These are phyloP conservation scores for Saturnispora bothae DNA, from an alignment of 805 yeast genomes.

Conservation along the genomic window DNA sequence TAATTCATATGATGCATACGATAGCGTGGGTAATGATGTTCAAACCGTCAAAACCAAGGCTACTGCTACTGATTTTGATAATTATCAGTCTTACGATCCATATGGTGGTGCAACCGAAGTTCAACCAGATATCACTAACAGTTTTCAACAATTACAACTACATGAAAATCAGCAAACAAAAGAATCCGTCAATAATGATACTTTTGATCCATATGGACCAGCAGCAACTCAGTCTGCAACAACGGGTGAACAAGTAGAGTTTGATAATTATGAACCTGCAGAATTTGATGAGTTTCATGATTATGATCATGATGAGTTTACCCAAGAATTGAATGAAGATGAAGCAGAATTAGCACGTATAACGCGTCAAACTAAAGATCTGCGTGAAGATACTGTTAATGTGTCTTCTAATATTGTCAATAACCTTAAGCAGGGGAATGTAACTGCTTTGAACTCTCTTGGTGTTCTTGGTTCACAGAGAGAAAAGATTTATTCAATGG, in stretches of 20 bases:
- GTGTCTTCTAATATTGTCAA: slow-evolving; percentile 76
- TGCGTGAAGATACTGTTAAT: slow-evolving; percentile 64
- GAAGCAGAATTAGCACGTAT: slow-evolving; percentile 79
- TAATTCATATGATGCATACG: slow-evolving; percentile 4
- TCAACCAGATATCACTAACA: slow-evolving; percentile 1
- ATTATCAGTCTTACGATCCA: slow-evolving; percentile 12
- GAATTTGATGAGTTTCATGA: slow-evolving; percentile 8
- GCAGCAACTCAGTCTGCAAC: slow-evolving; percentile 9
- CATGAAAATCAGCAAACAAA: slow-evolving; percentile 9
- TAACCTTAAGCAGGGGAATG: slow-evolving; percentile 63
- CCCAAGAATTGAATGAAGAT: slow-evolving; percentile 66
- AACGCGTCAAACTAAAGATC: slow-evolving; percentile 60
- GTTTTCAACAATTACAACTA: slow-evolving; percentile 10
- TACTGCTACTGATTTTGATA: background rate
- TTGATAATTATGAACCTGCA: slow-evolving; percentile 21
- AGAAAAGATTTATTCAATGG: slow-evolving; percentile 72
- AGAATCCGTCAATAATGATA: slow-evolving; percentile 8
- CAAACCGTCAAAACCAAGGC: background rate
- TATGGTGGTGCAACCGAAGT: slow-evolving; percentile 13
- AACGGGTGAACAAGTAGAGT: slow-evolving; percentile 13
- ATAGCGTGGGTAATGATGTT: slow-evolving; percentile 1
- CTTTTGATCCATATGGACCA: slow-evolving; percentile 21
- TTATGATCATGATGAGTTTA: slow-evolving; percentile 22
- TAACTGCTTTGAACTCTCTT: slow-evolving; percentile 67
- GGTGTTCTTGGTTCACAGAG: slow-evolving; percentile 94